A percentile compares a stretch with the other conserved stretches of the same genome.
phyloP scores from a whole-genome alignment of 129 eudicot species.

The Cynara cardunculus region DNA sequence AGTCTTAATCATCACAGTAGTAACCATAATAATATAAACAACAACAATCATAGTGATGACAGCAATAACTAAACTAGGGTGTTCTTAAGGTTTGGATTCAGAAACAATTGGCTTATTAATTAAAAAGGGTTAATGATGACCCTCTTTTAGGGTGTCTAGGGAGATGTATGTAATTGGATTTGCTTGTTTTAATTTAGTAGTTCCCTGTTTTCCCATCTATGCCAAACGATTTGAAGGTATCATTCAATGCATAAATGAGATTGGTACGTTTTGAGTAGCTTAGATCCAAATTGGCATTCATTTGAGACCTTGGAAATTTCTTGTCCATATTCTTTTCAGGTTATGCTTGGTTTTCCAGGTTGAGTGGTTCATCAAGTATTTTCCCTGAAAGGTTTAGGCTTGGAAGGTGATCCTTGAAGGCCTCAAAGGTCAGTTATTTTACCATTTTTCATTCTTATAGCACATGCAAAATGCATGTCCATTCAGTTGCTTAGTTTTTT shows the following conservation, averaged over 20 bases:
- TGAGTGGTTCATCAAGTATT: not conserved
- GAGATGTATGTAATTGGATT: conserved; percentile 34
- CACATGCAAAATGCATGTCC: conserved; percentile 14
- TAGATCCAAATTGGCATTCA: not conserved
- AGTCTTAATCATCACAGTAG: conserved; percentile 36
- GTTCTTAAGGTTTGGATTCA: conserved; percentile 22
- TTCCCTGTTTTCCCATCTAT: conserved; percentile 12
- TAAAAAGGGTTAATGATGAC: conserved; percentile 11
- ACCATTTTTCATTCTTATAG: not conserved
- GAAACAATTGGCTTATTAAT: conserved; percentile 25
- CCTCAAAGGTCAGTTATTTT: conserved; percentile 11
- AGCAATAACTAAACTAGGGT: conserved; percentile 49
- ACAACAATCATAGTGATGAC: conserved; percentile 39
- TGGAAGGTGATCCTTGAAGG: conserved; percentile 9
- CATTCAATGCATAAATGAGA: conserved; percentile 2
- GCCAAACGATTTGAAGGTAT: conserved; percentile 19
- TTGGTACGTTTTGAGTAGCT: not conserved
- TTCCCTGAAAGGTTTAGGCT: not conserved
- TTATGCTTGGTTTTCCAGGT: not conserved
- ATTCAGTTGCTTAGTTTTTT: not conserved
- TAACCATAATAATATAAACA: conserved; percentile 31
- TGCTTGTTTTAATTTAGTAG: conserved; percentile 21
- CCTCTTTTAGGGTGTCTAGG: conserved; percentile 27
- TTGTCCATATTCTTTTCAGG: conserved; percentile 5
- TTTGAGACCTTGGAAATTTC: conserved; percentile 7